Conservation (phyloP, 2,329 filamentous ascomycete genomes). For the Aspergillus sp. region DNA sequence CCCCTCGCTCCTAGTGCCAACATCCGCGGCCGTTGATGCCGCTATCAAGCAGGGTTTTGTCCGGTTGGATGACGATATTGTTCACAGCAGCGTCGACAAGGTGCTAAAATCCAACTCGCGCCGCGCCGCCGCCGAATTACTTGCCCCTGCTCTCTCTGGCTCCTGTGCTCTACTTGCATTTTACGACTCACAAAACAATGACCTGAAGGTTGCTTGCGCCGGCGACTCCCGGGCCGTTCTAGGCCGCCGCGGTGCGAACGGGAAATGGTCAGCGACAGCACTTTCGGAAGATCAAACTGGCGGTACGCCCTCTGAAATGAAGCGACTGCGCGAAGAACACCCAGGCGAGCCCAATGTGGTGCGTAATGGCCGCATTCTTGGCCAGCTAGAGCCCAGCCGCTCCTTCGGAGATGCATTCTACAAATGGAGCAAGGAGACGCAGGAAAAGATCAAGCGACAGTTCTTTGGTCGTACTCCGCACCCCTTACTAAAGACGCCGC, state of each 20-base stretch:
- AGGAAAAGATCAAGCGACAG: slow-evolving; percentile 76
- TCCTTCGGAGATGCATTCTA: slow-evolving; percentile 97
- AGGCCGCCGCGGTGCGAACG: slow-evolving; percentile 74
- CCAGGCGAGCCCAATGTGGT: slow-evolving; percentile 88
- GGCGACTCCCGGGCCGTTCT: slow-evolving; percentile 96
- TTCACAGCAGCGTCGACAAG: slow-evolving; percentile 88
- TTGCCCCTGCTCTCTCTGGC: slow-evolving; percentile 93
- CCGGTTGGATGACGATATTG: slow-evolving; percentile 89
- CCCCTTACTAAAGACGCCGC: slow-evolving; percentile 81
- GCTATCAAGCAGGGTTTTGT: slow-evolving; percentile 94
- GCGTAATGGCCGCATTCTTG: slow-evolving; percentile 85
- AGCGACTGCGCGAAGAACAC: slow-evolving; percentile 81
- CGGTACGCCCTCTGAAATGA: slow-evolving; percentile 80
- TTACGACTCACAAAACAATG: slow-evolving; percentile 85
- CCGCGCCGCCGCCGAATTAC: slow-evolving; percentile 84
- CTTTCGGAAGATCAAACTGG: slow-evolving; percentile 95
- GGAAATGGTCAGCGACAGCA: slow-evolving; percentile 90
- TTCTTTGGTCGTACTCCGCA: slow-evolving; percentile 87
- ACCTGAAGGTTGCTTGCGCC: slow-evolving; percentile 91
- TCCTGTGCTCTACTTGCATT: slow-evolving; percentile 96
- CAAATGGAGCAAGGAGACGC: slow-evolving; percentile 90
- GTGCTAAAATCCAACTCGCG: slow-evolving; percentile 89
- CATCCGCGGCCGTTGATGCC: slow-evolving; percentile 78
- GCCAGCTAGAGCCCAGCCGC: slow-evolving; percentile 87
- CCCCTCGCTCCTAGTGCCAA: slow-evolving; percentile 64